Evolutionary conservation across 768 basidiomycete genomes (phyloP), one percentile per base, ranked within the genome.

Genomic region (Candolleomyces aberdarensis): DNA sequence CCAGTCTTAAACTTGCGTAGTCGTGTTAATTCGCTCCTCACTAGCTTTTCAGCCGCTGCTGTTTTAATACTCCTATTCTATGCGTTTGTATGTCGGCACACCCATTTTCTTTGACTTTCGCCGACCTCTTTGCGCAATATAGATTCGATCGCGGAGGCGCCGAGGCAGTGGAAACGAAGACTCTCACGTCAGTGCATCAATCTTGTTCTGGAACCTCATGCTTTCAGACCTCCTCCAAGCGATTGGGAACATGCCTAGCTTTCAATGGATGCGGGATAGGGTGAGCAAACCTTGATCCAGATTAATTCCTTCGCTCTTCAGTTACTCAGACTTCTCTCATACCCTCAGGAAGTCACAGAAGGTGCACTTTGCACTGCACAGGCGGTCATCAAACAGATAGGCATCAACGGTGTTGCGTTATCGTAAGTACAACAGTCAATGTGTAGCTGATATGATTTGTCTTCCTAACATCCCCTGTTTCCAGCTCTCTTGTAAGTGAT

Each of bases 151-250:
- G 65, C 40, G 63, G n/a, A 63, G 63, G 54, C 61, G 59, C 61
- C 29, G 61, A 57, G 50, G 44, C 53, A 11, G 55, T 52, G 17
- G 62, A 54, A 49, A 40, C 11, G 50, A n/a, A 19, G 14, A 44
- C 15, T 26, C 61, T 8, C 74, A 76, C 53, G 74, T 71, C 10
- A 73, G 63, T n/a, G 73, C 71, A 55, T 75, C 72, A 2, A 70
- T 68, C 43, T 77, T 83, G 50, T 82, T 85, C 58, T 62, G 82
- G 13, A 83, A 78, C 40, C 66, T 84, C 48, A 75, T 85, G 64
- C 31, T 81, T 4, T 77, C 78, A 19, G 83, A 84, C 59, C 62
- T 83, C 5, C 57, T 78, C 11, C 82, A 84, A 69, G 79, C 81
- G 9, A 66, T 73, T 46, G 74, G 76, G 70, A 76, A 75, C 6